phyloP scores from a whole-genome alignment of 1,284 basidiomycete species.

The Termitomyces sp. region DNA sequence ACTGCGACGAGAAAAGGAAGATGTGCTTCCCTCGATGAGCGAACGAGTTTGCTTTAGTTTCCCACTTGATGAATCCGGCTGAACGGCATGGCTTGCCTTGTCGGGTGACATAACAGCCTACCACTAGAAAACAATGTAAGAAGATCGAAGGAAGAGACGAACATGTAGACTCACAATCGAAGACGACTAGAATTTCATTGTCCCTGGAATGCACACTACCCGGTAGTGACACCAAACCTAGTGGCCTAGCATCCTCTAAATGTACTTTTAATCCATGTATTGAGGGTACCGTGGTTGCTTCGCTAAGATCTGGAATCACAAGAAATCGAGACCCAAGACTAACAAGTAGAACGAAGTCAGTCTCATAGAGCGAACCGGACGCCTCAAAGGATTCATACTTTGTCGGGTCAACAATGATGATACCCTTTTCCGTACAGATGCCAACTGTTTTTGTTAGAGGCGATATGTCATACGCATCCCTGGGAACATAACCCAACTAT shows the following conservation, averaged over 20 bases:
- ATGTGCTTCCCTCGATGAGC: conserved; percentile 55
- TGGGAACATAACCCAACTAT: conserved; percentile 64
- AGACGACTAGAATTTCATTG: conserved; percentile 63
- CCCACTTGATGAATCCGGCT: conserved; percentile 68
- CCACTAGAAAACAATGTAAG: conserved; percentile 26
- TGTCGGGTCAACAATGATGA: conserved; percentile 60
- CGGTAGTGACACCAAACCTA: conserved; percentile 62
- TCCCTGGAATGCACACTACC: conserved; percentile 8
- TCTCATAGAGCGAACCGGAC: conserved; percentile 32
- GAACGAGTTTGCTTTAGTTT: conserved; percentile 56
- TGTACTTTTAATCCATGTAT: conserved; percentile 52
- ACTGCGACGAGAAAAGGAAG: conserved; percentile 66
- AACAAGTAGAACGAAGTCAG: neutral
- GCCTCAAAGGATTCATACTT: conserved; percentile 44
- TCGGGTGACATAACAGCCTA: conserved; percentile 71
- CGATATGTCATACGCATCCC: conserved; percentile 56
- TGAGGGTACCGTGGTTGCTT: conserved; percentile 33
- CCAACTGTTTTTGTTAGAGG: conserved; percentile 57
- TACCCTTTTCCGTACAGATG: conserved; percentile 56
- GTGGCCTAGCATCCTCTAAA: conserved; percentile 53
- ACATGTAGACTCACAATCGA: conserved; percentile 51
- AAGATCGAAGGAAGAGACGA: neutral
- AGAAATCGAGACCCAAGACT: conserved; percentile 8
- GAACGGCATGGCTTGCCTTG: conserved; percentile 59
- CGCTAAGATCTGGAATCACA: conserved; percentile 59